Evolutionary conservation across 1,139 yeast genomes (phyloP).

Genomic region (Saccharomyces hybrid): DNA sequence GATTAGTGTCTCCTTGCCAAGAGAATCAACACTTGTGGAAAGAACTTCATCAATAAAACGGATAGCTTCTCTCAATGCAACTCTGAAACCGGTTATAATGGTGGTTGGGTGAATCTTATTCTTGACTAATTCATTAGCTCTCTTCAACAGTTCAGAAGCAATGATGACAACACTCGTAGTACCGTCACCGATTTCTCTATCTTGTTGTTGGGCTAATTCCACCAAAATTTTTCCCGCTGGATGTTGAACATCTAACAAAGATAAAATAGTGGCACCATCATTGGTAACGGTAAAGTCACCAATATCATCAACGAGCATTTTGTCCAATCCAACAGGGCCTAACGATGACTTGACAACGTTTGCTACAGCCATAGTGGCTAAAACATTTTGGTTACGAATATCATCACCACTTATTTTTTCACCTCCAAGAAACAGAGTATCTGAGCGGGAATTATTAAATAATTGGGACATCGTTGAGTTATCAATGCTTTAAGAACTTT

Average conservation of each 20-base stretch:
- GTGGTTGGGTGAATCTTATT: conserved; percentile 96
- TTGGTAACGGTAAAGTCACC: conserved; percentile 98
- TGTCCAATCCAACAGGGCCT: conserved; percentile 97
- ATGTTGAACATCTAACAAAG: conserved; percentile 90
- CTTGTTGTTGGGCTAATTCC: conserved; percentile 97
- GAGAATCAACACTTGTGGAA: conserved; percentile 67
- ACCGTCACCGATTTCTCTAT: conserved; percentile 98
- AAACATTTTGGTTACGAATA: conserved; percentile 88
- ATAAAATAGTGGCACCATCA: conserved; percentile 94
- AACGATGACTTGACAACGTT: conserved; percentile 93
- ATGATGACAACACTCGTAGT: conserved; percentile 93
- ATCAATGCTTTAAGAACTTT: background rate
- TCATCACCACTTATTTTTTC: conserved; percentile 95
- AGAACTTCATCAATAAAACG: conserved; percentile 81
- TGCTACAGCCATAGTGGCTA: conserved; percentile 94
- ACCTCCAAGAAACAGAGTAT: conserved; percentile 88
- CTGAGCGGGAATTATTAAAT: conserved; percentile 72
- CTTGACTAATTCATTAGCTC: conserved; percentile 91
- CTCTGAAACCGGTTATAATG: conserved; percentile 89
- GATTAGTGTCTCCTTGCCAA: conserved; percentile 75
- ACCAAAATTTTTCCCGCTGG: conserved; percentile 97
- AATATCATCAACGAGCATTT: conserved; percentile 97
- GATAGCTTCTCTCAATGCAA: conserved; percentile 87
- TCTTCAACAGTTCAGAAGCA: conserved; percentile 83
- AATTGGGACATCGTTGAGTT: conserved; percentile 42